Base-by-base conservation (phyloP, 345 rosid species). In the Arabidopsis thaliana region DNA sequence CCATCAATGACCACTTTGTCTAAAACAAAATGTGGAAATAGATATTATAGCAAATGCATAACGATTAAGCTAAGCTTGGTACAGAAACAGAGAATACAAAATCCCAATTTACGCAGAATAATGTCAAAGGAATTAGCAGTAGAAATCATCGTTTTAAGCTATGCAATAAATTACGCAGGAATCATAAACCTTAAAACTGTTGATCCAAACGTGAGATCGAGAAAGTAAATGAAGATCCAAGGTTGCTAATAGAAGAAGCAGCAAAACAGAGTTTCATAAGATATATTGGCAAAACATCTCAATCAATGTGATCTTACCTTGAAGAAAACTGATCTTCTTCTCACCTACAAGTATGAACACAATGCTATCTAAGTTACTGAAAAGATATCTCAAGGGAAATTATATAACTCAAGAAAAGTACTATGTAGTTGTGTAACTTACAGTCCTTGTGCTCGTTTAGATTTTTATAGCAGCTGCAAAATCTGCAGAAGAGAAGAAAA, bases 371-470 rank as follows among this genome's bases (percentile, higher is more conserved):
- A 67, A n/a, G 3, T 50, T 41, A 65, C 4, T 53, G 59, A 65
- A 34, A 38, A 56, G 36, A 42, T 37, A 52, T 78, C 57, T 40
- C 11, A 1, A 60, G 20, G 53, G 25, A 8, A 53, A 0, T 55
- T 61, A 45, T 25, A 4, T 1, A 24, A n/a, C 13, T 7, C 1
- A 37, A 30, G n/a, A 22, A 10, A 59, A 34, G 41, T n/a, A 16
- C 25, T 58, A 16, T 2, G 20, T 60, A 60, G 20, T 40, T 60
- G 58, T 42, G 55, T 45, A 30, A 85, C 95, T 90, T 78, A 91
- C 97, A 90, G 65, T 84, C 80, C 9, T 59, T 81, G 71, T 86
- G 90, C 78, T 87, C 84, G 67, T 78, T 81, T 65, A 52, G 61
- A 38, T 85, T 83, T 59, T 69, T 83, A 72, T 53, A 51, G 63